phyloP scores from a whole-genome alignment of 176 grass and related monocot genomes.

The Avena insularis region DNA sequence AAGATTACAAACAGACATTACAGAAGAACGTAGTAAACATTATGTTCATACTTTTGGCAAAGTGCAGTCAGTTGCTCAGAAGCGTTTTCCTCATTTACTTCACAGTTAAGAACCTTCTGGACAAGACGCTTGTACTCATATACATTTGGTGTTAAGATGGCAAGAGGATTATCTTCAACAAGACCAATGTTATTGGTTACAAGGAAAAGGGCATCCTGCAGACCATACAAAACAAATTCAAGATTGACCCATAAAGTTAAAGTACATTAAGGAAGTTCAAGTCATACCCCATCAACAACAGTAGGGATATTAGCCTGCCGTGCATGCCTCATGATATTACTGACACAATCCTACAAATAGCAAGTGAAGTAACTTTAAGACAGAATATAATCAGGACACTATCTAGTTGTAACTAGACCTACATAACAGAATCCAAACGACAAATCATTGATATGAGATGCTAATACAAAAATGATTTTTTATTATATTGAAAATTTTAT shows the following conservation, averaged over 20 bases:
- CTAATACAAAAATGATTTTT: not conserved
- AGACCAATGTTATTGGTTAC: conserved; percentile 79
- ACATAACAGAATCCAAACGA: not conserved
- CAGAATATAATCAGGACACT: not conserved
- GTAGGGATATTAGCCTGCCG: conserved; percentile 69
- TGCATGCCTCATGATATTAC: conserved; percentile 80
- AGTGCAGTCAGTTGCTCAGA: conserved; percentile 66
- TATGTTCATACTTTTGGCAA: conserved; percentile 63
- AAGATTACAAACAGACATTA: conserved; percentile 1
- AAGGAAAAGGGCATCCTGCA: conserved; percentile 94
- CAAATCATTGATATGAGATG: not conserved
- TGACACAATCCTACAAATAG: conserved; percentile 78
- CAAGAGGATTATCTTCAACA: conserved; percentile 65
- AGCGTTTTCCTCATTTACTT: conserved; percentile 66
- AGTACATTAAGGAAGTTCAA: conserved; percentile 5
- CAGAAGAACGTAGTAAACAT: not conserved
- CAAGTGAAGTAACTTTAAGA: conserved; percentile 33
- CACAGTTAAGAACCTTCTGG: conserved; percentile 79
- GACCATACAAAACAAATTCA: conserved; percentile 28
- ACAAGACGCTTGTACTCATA: conserved; percentile 95
- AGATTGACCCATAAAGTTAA: conserved; percentile 15
- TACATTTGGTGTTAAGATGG: conserved; percentile 87
- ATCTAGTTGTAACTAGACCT: not conserved
- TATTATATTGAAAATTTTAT: not conserved
- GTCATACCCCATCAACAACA: conserved; percentile 83